phyloP scores from a whole-genome alignment of 208 protist genomes.

The Trypanosoma mega region DNA sequence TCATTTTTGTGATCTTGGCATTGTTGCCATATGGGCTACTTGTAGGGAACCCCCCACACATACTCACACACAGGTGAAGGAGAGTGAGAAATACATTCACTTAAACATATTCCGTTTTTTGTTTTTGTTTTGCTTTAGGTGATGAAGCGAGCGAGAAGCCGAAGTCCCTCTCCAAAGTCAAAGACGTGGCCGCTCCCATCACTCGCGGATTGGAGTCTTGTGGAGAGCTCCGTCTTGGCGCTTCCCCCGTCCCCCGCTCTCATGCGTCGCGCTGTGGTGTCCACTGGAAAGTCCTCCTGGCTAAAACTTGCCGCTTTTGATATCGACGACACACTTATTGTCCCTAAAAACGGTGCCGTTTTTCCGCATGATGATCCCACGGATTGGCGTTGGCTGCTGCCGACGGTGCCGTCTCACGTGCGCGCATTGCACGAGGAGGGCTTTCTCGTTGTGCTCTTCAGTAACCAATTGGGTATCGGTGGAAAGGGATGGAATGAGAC shows the following conservation, averaged over 20 bases:
- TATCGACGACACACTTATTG: slow-evolving; percentile 76
- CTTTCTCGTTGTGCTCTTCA: slow-evolving; percentile 89
- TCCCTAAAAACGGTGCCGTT: slow-evolving; percentile 48
- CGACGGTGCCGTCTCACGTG: slow-evolving; percentile 42
- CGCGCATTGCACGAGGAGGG: slow-evolving; percentile 49
- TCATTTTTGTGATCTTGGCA: no score
- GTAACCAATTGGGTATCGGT: slow-evolving; percentile 91
- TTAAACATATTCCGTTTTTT: neutral
- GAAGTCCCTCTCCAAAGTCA: slow-evolving; percentile 14
- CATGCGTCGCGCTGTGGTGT: slow-evolving; percentile 8
- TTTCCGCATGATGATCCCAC: slow-evolving; percentile 56
- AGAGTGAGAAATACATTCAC: no score
- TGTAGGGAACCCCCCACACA: no score
- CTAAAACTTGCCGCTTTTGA: slow-evolving; percentile 76
- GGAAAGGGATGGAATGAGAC: slow-evolving; percentile 52
- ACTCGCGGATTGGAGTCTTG: slow-evolving; percentile 21
- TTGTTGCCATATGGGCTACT: no score
- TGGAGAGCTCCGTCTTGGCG: slow-evolving; percentile 26
- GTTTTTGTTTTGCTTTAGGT: neutral
- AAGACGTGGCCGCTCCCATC: slow-evolving; percentile 7
- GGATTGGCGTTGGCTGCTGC: slow-evolving; percentile 70
- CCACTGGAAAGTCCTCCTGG: neutral
- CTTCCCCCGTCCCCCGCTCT: slow-evolving; percentile 16
- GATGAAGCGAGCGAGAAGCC: slow-evolving; percentile 30
- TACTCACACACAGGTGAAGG: no score